A percentile compares a stretch with the other conserved stretches of the same genome.
These are phyloP conservation scores for Aspergillus baeticus DNA, from an alignment of 495 filamentous ascomycete species.

Conservation along the genomic window DNA sequence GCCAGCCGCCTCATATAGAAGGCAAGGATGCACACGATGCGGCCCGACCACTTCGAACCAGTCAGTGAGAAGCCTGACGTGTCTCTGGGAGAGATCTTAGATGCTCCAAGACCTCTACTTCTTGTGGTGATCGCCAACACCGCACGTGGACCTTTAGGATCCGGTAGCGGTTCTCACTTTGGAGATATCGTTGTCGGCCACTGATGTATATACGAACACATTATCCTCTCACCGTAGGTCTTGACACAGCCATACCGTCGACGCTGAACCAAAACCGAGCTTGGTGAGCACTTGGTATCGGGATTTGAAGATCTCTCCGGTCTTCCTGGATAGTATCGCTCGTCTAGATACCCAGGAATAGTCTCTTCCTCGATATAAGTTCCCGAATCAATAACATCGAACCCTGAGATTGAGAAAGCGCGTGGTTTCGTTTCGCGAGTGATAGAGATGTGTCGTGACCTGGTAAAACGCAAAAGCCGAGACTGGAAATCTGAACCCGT, in stretches of 20 bases:
- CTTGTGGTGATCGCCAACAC: slow-evolving; percentile 19
- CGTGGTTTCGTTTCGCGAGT: slow-evolving; percentile 4
- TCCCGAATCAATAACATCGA: slow-evolving; percentile 10
- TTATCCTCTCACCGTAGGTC: slow-evolving; percentile 38
- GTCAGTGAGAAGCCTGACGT: slow-evolving; percentile 37
- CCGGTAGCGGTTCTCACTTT: slow-evolving; percentile 31
- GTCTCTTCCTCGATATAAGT: slow-evolving; percentile 40
- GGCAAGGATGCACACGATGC: slow-evolving; percentile 38
- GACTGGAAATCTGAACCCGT: too few species aligned
- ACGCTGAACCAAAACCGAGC: slow-evolving; percentile 45
- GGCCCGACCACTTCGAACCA: slow-evolving; percentile 36
- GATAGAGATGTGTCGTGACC: too few species aligned
- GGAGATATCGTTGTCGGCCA: neutral
- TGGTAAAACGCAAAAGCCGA: too few species aligned
- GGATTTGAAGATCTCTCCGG: slow-evolving; percentile 42
- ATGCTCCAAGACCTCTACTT: slow-evolving; percentile 34
- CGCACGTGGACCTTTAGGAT: slow-evolving; percentile 34
- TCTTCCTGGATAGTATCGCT: slow-evolving; percentile 43
- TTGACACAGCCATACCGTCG: slow-evolving; percentile 51
- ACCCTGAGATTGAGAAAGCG: slow-evolving; percentile 18
- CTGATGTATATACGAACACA: neutral
- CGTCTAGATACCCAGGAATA: slow-evolving; percentile 36
- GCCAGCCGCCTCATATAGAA: slow-evolving; percentile 41
- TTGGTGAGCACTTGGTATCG: slow-evolving; percentile 44
- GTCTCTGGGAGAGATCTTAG: slow-evolving; percentile 17